Evolutionary conservation across 768 basidiomycete species (phyloP).

Genomic region (Daedaleopsis nitida): DNA sequence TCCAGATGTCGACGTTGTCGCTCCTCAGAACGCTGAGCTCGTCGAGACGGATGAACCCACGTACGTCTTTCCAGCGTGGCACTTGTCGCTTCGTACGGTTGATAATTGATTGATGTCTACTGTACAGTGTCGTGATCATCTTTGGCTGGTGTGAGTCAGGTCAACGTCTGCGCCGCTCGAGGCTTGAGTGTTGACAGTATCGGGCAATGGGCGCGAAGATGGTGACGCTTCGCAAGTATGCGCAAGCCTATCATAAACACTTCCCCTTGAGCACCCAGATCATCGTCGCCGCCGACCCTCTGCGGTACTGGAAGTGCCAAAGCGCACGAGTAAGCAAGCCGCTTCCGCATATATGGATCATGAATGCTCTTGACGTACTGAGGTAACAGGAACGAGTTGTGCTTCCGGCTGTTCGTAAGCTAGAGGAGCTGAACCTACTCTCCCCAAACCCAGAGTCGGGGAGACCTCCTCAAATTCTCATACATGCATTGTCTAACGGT

Average conservation of each 20-base stretch:
- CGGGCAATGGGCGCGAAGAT: constrained; percentile 17
- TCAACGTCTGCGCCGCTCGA: not conserved
- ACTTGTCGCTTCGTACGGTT: not conserved
- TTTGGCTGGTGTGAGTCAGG: constrained; percentile 26
- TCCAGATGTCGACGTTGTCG: not conserved
- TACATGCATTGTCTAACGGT: constrained; percentile 9
- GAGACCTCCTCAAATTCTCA: not conserved
- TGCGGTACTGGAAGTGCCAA: constrained; percentile 9
- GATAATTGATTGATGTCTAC: no score
- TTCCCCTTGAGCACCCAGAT: constrained; percentile 18
- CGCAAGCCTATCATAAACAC: constrained; percentile 10
- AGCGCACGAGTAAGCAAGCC: not conserved
- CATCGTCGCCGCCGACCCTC: constrained; percentile 8
- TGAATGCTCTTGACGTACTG: no score
- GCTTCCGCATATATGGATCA: not conserved
- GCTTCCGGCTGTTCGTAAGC: not conserved
- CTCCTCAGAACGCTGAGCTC: not conserved
- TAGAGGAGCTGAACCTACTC: not conserved
- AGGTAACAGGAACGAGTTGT: not conserved
- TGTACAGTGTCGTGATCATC: constrained; percentile 18
- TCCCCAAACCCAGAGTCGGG: not conserved
- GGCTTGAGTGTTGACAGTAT: not conserved
- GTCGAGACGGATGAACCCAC: not conserved
- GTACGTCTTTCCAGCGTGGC: not conserved
- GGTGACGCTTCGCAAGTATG: constrained; percentile 20